Conservation (phyloP, 2,329 filamentous ascomycete genomes). For the Cylindrodendrum hubeiense region DNA sequence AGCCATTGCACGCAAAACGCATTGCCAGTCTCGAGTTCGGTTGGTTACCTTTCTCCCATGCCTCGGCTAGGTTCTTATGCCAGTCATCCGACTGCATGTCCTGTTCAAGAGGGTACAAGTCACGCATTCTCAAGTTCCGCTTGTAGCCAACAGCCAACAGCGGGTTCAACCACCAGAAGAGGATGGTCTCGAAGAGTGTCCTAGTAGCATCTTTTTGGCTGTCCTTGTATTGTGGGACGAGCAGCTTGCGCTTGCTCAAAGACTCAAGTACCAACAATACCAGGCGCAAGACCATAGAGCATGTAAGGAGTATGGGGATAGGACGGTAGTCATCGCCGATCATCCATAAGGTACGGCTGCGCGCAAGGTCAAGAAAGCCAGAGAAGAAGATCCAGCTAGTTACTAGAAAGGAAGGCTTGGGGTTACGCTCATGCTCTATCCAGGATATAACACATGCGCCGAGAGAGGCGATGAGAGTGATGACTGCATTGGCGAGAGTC, state of each 20-base stretch:
- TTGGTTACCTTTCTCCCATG: constrained; percentile 36
- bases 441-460: constrained; percentile 56
- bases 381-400: constrained; percentile 60
- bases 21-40: no score
- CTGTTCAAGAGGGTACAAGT: constrained; percentile 40
- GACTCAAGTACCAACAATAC: constrained; percentile 59
- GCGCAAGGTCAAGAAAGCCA: constrained; percentile 58
- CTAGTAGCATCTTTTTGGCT: constrained; percentile 61
- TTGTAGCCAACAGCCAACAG: constrained; percentile 53
- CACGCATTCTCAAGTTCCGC: constrained; percentile 54
- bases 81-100: constrained; percentile 31
- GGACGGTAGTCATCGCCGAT: constrained; percentile 43
- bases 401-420: constrained; percentile 60
- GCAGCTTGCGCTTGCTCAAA: constrained; percentile 55
- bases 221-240: constrained; percentile 49
- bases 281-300: constrained; percentile 55
- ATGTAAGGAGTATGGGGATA: constrained; percentile 57
- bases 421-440: constrained; percentile 58
- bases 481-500: constrained; percentile 21
- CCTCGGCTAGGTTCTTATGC: constrained; percentile 29
- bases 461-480: constrained; percentile 31
- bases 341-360: constrained; percentile 58
- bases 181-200: constrained; percentile 59
- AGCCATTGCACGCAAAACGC: not conserved
- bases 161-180: constrained; percentile 67